Evolutionary conservation across 257 asterid species (phyloP).

Genomic region (Anisodus acutangulus): DNA sequence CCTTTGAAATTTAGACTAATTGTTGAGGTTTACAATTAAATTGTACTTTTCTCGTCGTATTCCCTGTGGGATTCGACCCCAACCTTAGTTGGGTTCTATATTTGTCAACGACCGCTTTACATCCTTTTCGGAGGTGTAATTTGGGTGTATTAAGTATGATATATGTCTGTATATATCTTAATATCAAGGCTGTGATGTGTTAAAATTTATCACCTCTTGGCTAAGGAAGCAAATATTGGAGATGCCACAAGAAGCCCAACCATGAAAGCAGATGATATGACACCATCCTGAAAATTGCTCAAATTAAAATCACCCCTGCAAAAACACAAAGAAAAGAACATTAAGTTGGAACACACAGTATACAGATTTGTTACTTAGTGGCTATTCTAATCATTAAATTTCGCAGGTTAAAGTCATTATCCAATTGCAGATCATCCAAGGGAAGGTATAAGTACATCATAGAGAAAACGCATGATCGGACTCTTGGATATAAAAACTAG

Average conservation of each 20-base stretch:
- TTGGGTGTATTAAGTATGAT: too few species aligned
- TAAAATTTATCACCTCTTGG: slow-evolving; percentile 58
- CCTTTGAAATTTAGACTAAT: too few species aligned
- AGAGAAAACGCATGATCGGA: background rate
- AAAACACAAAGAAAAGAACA: slow-evolving; percentile 22
- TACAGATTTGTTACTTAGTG: background rate
- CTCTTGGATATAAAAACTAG: background rate
- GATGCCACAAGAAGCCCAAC: slow-evolving; percentile 98
- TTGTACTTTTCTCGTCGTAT: too few species aligned
- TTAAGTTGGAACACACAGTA: background rate
- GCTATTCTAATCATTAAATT: background rate
- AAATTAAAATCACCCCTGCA: slow-evolving; percentile 86
- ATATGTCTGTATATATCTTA: background rate
- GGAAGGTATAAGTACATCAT: background rate
- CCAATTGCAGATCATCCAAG: background rate
- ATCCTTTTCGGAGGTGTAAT: too few species aligned
- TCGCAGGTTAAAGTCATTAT: background rate
- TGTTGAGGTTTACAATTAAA: too few species aligned
- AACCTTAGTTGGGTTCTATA: too few species aligned
- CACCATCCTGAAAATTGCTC: slow-evolving; percentile 93
- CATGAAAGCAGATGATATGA: slow-evolving; percentile 96
- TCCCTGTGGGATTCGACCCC: too few species aligned
- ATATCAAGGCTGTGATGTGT: background rate
- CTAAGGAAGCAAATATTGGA: slow-evolving; percentile 88
- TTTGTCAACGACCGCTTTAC: too few species aligned